These are phyloP conservation scores for Microsporum ferrugineum DNA, from an alignment of 2,329 filamentous ascomycete genomes.

Conservation along the genomic window DNA sequence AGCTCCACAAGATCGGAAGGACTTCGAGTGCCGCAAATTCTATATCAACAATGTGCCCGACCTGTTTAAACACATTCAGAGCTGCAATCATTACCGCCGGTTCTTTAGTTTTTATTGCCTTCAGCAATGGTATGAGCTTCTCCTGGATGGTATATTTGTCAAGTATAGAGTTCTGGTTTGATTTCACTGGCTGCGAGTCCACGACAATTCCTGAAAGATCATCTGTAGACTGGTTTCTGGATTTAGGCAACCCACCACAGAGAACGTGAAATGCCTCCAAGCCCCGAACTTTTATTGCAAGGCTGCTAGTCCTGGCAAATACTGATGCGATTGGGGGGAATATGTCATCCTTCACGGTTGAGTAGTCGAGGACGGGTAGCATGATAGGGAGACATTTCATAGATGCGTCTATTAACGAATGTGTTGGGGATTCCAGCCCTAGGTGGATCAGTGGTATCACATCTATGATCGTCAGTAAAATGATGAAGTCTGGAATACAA, in stretches of 20 bases:
- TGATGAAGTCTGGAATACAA: neutral
- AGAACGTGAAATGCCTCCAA: conserved; percentile 82
- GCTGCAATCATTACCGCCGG: conserved; percentile 95
- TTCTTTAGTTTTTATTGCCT: conserved; percentile 93
- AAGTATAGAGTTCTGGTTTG: conserved; percentile 59
- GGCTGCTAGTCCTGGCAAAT: conserved; percentile 83
- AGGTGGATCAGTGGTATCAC: conserved; percentile 76
- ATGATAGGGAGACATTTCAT: conserved; percentile 66
- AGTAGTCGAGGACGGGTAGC: conserved; percentile 86
- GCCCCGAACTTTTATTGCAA: conserved; percentile 88
- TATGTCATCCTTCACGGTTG: conserved; percentile 90
- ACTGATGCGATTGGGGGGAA: conserved; percentile 85
- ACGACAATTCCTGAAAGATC: conserved; percentile 59
- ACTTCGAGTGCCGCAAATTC: conserved; percentile 90
- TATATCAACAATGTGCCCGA: conserved; percentile 69
- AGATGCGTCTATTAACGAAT: conserved; percentile 76
- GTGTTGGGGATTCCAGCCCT: conserved; percentile 78
- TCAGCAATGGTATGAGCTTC: conserved; percentile 82
- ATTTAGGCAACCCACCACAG: conserved; percentile 58
- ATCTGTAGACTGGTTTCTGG: conserved; percentile 43
- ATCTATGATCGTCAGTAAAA: conserved; percentile 40
- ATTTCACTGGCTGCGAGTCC: conserved; percentile 35
- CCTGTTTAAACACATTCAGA: conserved; percentile 69
- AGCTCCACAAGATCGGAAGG: conserved; percentile 78
- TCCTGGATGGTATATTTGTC: conserved; percentile 99